A percentile compares a stretch with the other conserved stretches of the same genome.
phyloP scores from a whole-genome alignment of 108 stramenopile genomes.

The Chaetoceros tenuissimus region DNA sequence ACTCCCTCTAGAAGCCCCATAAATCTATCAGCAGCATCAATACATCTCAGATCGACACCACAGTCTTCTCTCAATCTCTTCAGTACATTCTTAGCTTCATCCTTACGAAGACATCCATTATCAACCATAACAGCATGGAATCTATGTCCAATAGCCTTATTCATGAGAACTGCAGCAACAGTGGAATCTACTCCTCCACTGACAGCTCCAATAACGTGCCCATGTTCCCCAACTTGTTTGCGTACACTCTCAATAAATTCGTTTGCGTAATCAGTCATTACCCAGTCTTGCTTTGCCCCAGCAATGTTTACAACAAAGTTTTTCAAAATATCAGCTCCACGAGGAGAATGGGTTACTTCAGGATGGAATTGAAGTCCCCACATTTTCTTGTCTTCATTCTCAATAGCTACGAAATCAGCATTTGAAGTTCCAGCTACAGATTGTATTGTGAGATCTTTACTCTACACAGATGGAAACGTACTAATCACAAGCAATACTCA shows the following conservation, averaged over 20 bases:
- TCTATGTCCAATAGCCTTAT: constrained; percentile 90
- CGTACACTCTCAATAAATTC: constrained; percentile 90
- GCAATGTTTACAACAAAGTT: constrained; percentile 91
- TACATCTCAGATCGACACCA: constrained; percentile 87
- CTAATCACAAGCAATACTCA: constrained; percentile 34
- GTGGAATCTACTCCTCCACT: constrained; percentile 99
- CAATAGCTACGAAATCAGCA: constrained; percentile 90
- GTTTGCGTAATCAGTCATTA: constrained; percentile 94
- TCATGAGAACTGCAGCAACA: constrained; percentile 96
- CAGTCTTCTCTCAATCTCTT: constrained; percentile 84
- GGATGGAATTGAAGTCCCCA: constrained; percentile 99
- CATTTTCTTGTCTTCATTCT: constrained; percentile 65
- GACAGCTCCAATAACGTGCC: constrained; percentile 97
- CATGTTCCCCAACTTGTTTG: constrained; percentile 74
- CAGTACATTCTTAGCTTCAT: constrained; percentile 85
- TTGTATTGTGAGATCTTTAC: too few relatives aligned
- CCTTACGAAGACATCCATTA: constrained; percentile 94
- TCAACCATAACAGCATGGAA: constrained; percentile 99
- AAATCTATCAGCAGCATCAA: constrained; percentile 93
- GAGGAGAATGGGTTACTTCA: constrained; percentile 93
- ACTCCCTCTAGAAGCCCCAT: constrained; percentile 77
- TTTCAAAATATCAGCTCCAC: constrained; percentile 73
- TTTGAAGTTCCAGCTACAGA: constrained; percentile 66
- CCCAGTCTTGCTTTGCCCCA: constrained; percentile 87
- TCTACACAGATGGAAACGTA: too few relatives aligned